Conservation (phyloP, 495 filamentous ascomycete species). For the Rhypophila decipiens region DNA sequence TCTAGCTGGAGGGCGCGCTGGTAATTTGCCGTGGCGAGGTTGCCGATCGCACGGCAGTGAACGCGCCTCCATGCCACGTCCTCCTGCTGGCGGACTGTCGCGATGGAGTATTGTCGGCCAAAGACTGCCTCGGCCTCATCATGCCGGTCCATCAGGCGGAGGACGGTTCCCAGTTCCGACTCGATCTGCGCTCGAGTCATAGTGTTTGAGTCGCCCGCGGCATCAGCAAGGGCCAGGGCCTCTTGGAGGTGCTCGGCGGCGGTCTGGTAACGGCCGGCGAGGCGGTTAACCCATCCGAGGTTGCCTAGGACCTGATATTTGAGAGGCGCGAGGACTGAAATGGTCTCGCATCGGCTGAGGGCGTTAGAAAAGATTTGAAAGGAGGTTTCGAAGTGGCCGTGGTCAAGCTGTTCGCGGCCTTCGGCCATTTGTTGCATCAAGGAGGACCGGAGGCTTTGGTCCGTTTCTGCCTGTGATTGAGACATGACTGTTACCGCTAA, state of each 20-base stretch:
- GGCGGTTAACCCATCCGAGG: neutral
- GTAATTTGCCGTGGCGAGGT: conserved; percentile 29
- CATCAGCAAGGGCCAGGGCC: neutral
- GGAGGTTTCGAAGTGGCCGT: neutral
- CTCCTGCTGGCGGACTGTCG: conserved; percentile 12
- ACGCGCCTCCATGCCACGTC: too few species aligned
- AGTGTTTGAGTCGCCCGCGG: neutral
- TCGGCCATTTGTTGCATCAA: too few species aligned
- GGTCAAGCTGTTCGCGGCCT: neutral
- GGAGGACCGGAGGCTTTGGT: too few species aligned
- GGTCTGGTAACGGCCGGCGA: neutral
- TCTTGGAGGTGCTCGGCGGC: neutral
- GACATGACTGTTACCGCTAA: too few species aligned
- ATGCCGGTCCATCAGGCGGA: neutral
- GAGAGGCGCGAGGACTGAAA: neutral
- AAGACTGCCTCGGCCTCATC: conserved; percentile 4
- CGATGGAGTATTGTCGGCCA: conserved; percentile 17
- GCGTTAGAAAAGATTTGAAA: neutral
- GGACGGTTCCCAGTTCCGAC: neutral
- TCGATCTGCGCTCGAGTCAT: neutral
- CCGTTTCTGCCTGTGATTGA: too few species aligned
- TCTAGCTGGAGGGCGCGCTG: conserved; percentile 12
- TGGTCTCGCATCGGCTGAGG: neutral
- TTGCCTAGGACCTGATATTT: neutral
- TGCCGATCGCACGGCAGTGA: conserved; percentile 29